A percentile compares a stretch with the other conserved stretches of the same genome.
phyloP scores from a whole-genome alignment of 306 rosid species.

The Rosa lucieae region DNA sequence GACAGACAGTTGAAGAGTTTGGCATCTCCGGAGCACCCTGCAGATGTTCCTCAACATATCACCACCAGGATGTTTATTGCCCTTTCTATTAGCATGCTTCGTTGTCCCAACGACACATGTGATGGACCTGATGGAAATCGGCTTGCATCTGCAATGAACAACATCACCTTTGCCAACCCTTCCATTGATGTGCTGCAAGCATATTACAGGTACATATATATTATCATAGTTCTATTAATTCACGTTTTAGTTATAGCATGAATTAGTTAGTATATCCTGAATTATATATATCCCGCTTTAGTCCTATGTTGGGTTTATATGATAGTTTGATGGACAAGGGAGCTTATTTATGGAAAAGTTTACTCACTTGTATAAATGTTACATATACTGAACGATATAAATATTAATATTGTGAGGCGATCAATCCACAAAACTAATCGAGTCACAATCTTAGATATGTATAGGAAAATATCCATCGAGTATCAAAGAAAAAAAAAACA shows the following conservation, averaged over 20 bases:
- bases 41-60: constrained; percentile 39
- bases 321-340: too few species aligned
- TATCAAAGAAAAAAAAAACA: too few species aligned
- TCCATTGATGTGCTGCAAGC: constrained; percentile 42
- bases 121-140: constrained; percentile 45
- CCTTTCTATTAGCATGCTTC: constrained; percentile 34
- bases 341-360: too few species aligned
- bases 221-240: not conserved
- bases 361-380: too few species aligned
- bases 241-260: not conserved
- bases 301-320: too few species aligned
- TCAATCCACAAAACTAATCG: too few species aligned
- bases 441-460: too few species aligned
- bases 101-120: constrained; percentile 36
- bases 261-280: too few species aligned
- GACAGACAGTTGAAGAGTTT: constrained; percentile 31
- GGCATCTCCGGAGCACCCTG: constrained; percentile 27
- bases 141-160: constrained; percentile 47
- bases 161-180: constrained; percentile 46
- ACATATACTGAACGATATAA: too few species aligned
- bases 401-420: too few species aligned
- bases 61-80: constrained; percentile 30
- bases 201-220: constrained; percentile 37
- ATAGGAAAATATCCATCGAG: too few species aligned
- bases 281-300: too few species aligned